Evolutionary conservation across 2,329 filamentous ascomycete species (phyloP).

Genomic region (Diaporthe sp.): DNA sequence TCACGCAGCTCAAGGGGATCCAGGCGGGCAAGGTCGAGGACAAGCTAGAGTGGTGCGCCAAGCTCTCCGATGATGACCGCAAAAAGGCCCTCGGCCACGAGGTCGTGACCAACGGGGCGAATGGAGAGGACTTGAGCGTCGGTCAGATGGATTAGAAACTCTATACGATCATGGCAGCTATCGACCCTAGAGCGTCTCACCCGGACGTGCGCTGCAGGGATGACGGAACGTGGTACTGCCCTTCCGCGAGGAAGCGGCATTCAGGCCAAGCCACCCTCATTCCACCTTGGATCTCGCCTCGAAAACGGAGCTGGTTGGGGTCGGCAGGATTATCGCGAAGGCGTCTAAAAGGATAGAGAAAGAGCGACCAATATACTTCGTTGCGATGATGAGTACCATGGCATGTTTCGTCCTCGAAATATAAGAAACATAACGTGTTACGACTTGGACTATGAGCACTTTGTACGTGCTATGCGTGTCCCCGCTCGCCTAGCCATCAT

Average conservation of each 20-base stretch:
- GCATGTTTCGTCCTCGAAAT: not conserved
- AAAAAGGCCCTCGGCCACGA: constrained; percentile 53
- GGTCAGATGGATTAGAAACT: constrained; percentile 53
- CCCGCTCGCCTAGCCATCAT: too few species aligned
- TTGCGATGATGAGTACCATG: not conserved
- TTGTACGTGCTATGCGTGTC: too few species aligned
- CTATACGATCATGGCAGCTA: not conserved
- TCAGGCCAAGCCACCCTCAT: too few species aligned
- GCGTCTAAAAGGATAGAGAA: constrained; percentile 3
- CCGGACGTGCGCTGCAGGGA: not conserved
- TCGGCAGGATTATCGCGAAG: too few species aligned
- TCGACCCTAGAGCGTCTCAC: not conserved
- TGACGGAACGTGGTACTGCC: too few species aligned
- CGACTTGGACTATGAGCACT: too few species aligned
- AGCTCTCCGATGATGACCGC: constrained; percentile 61
- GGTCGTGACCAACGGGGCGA: constrained; percentile 44
- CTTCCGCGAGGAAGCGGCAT: not conserved
- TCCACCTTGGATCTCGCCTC: too few species aligned
- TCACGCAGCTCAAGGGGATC: constrained; percentile 85
- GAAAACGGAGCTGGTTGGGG: not conserved
- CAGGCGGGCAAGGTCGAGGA: constrained; percentile 87
- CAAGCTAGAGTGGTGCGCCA: constrained; percentile 78
- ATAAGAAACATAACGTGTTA: not conserved
- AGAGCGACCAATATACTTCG: not conserved
- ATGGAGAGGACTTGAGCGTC: constrained; percentile 45